phyloP scores from a whole-genome alignment of 805 yeast species.

The Ogataea paraovalis region DNA sequence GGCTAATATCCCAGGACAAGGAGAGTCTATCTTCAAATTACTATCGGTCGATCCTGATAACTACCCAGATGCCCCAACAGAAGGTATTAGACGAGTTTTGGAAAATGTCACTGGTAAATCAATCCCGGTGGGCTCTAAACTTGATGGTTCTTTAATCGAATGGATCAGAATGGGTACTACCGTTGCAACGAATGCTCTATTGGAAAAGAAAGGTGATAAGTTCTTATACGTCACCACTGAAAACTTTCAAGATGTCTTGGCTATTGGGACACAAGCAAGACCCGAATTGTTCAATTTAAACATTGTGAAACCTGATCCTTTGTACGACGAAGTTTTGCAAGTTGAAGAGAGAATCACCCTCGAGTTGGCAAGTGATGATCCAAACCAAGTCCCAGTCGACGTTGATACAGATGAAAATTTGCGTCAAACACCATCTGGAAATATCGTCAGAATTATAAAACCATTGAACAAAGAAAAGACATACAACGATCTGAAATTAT shows the following conservation, averaged over 20 bases:
- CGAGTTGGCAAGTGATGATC: conserved; percentile 26
- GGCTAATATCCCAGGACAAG: conserved; percentile 39
- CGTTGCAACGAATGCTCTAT: conserved; percentile 23
- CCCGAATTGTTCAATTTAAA: conserved; percentile 20
- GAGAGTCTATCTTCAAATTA: conserved; percentile 33
- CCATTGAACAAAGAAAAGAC: conserved; percentile 20
- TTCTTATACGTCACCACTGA: conserved; percentile 25
- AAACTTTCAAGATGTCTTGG: conserved; percentile 30
- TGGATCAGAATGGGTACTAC: conserved; percentile 27
- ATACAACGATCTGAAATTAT: conserved; percentile 15
- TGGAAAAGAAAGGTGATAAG: conserved; percentile 20
- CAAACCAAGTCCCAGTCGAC: conserved; percentile 15
- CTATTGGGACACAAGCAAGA: conserved; percentile 31
- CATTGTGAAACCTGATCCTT: conserved; percentile 14
- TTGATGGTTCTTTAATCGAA: conserved; percentile 19
- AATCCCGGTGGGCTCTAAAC: conserved; percentile 16
- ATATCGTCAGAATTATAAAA: conserved; percentile 19
- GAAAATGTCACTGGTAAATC: conserved; percentile 14
- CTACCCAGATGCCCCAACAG: conserved; percentile 25
- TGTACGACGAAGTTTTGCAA: conserved; percentile 16
- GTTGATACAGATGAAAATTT: conserved; percentile 8
- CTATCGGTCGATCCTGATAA: conserved; percentile 25
- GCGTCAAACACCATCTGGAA: conserved; percentile 15
- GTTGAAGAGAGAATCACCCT: conserved; percentile 21
- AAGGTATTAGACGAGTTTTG: conserved; percentile 23